These are phyloP conservation scores for Cladosporium sp. DNA, from an alignment of 2,329 filamentous ascomycete genomes.

Conservation along the genomic window DNA sequence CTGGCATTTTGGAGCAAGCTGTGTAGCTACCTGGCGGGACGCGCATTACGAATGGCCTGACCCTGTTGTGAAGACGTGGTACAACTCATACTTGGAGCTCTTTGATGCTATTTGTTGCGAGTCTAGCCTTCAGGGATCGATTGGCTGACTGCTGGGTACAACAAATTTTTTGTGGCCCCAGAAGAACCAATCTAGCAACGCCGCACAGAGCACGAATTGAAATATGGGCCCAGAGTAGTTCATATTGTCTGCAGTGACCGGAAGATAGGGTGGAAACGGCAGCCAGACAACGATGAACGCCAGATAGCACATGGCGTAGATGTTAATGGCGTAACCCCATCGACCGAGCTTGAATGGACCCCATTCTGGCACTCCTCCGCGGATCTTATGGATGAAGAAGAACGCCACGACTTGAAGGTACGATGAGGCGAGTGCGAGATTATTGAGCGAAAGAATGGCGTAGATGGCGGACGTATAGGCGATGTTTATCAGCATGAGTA, in stretches of 20 bases:
- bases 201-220: slow-evolving; percentile 9
- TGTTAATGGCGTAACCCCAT: slow-evolving; percentile 16
- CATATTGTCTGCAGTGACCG: slow-evolving; percentile 16
- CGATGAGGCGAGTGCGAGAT: slow-evolving; percentile 30
- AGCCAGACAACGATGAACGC: slow-evolving; percentile 32
- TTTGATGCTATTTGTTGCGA: too few relatives aligned
- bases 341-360: slow-evolving; percentile 14
- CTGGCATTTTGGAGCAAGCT: too few relatives aligned
- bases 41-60: too few relatives aligned
- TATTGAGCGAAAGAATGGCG: slow-evolving; percentile 31
- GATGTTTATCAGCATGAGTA: slow-evolving; percentile 25
- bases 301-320: slow-evolving; percentile 34
- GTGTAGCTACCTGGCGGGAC: background rate
- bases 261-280: slow-evolving; percentile 14
- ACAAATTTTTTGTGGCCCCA: slow-evolving; percentile 7
- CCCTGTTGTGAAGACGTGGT: too few relatives aligned
- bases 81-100: too few relatives aligned
- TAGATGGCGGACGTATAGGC: slow-evolving; percentile 27
- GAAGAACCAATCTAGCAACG: slow-evolving; percentile 16
- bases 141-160: background rate
- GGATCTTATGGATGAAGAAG: slow-evolving; percentile 20
- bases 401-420: slow-evolving; percentile 32
- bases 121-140: too few relatives aligned
- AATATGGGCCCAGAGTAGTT: slow-evolving; percentile 18
- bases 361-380: background rate